phyloP scores from a whole-genome alignment of 441 rosid genomes.

The Corymbia citriodora region DNA sequence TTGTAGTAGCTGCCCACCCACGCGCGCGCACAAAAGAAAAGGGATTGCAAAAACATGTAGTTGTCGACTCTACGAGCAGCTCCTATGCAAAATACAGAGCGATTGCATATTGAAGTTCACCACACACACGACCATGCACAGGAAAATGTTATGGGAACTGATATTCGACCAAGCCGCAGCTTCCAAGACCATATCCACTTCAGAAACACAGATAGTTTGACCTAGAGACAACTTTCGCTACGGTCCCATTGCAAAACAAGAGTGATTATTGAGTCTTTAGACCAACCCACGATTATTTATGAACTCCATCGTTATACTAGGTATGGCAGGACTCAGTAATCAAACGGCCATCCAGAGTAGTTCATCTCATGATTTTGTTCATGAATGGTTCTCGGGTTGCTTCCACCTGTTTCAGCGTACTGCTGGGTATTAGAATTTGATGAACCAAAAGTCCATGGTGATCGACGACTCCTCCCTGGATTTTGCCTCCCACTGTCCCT shows the following conservation, averaged over 20 bases:
- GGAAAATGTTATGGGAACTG: background rate
- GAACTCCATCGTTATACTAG: background rate
- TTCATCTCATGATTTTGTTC: slow-evolving; percentile 7
- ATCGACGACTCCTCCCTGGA: background rate
- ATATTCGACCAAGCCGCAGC: background rate
- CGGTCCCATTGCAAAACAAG: background rate
- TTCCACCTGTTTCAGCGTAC: slow-evolving; percentile 1
- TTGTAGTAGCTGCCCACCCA: background rate
- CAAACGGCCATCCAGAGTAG: slow-evolving; percentile 10
- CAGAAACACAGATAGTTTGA: background rate
- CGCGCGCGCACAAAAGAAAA: too few species aligned
- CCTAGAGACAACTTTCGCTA: background rate
- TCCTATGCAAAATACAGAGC: background rate
- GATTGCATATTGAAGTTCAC: background rate
- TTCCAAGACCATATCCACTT: background rate
- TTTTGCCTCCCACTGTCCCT: background rate
- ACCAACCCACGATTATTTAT: background rate
- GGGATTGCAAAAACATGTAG: background rate
- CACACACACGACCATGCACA: background rate
- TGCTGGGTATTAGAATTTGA: background rate
- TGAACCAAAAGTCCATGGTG: background rate
- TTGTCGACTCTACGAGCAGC: background rate
- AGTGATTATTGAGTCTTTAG: background rate
- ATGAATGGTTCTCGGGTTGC: background rate
- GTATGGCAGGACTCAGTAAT: background rate